Base-by-base conservation (phyloP, 2,329 filamentous ascomycete species). In the Diplodia sapinea region DNA sequence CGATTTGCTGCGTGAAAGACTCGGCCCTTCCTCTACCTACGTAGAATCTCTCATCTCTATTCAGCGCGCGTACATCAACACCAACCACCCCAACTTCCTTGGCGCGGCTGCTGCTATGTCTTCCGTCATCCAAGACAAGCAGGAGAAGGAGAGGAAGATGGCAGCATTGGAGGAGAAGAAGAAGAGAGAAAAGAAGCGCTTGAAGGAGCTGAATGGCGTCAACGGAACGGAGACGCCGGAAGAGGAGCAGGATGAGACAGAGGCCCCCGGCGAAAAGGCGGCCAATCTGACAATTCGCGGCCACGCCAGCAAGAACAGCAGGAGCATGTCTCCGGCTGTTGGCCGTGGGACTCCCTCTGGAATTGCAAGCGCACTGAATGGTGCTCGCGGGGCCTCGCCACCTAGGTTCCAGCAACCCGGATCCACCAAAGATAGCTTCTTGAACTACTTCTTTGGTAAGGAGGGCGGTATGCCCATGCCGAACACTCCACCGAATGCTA, bases 381-480 rank as follows among this genome's bases (percentile, higher is more conserved):
- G 90, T 12, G 79, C 79, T 67, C 84, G 90, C 65, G 83, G 87
- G 43, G 81, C 81, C 38, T 90, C 89, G 52, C 88, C 89, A 12
- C 84, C 87, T 33, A 84, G 85, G 65, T 85, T 91, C 51, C 59
- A 55, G n/a, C 69, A 71, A 70, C 87, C 87, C 70, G 83, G 83
- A 31, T 78, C 86, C 61, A 86, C 76, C n/a, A 88, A 90, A 70
- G 95, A 99, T 80, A 96, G 93, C 0, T 99, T 99, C 83, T 80
- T 99, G 70, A 98, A 94, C 80, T 99, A 99, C 80, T 99, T 99
- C 81, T 99, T 99, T 75, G 94, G 95, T 73, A 98, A 99, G 77
- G 95, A 99, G 70, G 92, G 92, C 56, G 84, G 87, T 49, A 79
- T 84, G 69, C 75, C 82, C 55, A 77, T 79, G 36, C 76, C 79